Base-by-base conservation (phyloP, 192 early-diverging fungal species). In the Backusella circina region DNA sequence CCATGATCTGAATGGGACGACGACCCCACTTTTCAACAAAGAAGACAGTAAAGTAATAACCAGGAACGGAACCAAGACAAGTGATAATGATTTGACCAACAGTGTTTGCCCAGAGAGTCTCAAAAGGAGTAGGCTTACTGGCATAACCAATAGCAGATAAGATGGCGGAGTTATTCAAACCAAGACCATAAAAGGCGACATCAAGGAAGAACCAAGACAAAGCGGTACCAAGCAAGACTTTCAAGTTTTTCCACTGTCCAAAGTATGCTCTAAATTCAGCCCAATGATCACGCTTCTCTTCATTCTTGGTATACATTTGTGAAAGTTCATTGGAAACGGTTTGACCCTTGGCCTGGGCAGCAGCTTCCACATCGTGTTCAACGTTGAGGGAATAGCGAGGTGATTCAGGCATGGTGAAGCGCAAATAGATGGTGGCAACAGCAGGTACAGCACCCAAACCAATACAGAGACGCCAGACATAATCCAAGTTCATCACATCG, bases 61-160 rank as follows among this genome's bases (percentile, higher is more conserved):
- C 97, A 38, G 97, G 97, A 18, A 98, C 86, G 47, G 88, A 85
- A 70, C 93, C 93, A 36, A 92, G 83, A 47, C 91, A 79, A 73
- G 93, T 92, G 79, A 98, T 91, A 77, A 98, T 97, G 76, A 96
- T 89, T 85, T 91, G 93, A 74, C 97, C 97, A 72, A 94, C 84
- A 47, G 94, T 87, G 41, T 86, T 86, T 76, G 88, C 88, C 85
- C 86, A 90, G 69, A 91, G 84, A 41, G 89, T 86, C 26, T 82
- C 81, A 41, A 54, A 82, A 33, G 81, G 47, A 65, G 81, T 82
- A 31, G 77, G 41, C 28, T 86, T 82, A n/a, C 31, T 79, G 32
- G 82, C 72, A 72, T 88, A 94, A 21, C 93, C 92, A 80, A 95
- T 95, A 44, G 92, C 91, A 39, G 79, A 80, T 21, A 95, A 84